phyloP scores from a whole-genome alignment of 2,329 filamentous ascomycete species.

The Hypomyces rosellus region DNA sequence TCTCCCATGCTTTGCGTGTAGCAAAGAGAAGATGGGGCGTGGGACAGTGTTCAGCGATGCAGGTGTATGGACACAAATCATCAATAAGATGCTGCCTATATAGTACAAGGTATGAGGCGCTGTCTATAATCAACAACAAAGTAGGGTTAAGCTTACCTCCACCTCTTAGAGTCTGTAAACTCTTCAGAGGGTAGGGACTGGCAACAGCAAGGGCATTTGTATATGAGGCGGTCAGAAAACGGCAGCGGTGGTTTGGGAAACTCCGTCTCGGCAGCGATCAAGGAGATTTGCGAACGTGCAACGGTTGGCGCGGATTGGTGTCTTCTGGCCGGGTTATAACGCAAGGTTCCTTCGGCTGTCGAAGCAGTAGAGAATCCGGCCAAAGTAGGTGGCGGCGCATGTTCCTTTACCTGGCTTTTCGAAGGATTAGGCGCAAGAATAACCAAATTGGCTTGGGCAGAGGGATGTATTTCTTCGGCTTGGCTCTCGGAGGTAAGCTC shows the following conservation, averaged over 20 bases:
- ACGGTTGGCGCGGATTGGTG: not conserved
- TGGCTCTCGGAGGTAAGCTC: no score
- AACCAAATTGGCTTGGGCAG: no score
- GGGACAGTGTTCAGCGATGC: slow-evolving; percentile 12
- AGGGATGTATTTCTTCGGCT: no score
- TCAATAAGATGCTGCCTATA: slow-evolving; percentile 9
- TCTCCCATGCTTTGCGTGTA: slow-evolving; percentile 4
- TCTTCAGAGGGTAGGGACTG: slow-evolving; percentile 1
- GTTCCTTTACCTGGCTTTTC: not conserved
- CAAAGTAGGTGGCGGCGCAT: not conserved
- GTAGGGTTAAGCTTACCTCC: not conserved
- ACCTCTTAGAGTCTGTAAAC: not conserved
- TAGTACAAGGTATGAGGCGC: not conserved
- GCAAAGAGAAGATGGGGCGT: slow-evolving; percentile 4
- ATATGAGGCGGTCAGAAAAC: not conserved
- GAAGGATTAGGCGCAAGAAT: no score
- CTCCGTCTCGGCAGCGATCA: not conserved
- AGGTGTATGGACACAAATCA: slow-evolving; percentile 15
- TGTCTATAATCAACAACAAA: not conserved
- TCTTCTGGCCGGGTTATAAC: not conserved
- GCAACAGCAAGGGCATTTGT: slow-evolving; percentile 12
- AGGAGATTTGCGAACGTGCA: not conserved
- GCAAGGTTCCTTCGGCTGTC: not conserved
- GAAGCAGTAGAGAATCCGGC: not conserved
- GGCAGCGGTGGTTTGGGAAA: not conserved